Evolutionary conservation across 352 stramenopile genomes (phyloP).

Genomic region (Vaucheria bursata): DNA sequence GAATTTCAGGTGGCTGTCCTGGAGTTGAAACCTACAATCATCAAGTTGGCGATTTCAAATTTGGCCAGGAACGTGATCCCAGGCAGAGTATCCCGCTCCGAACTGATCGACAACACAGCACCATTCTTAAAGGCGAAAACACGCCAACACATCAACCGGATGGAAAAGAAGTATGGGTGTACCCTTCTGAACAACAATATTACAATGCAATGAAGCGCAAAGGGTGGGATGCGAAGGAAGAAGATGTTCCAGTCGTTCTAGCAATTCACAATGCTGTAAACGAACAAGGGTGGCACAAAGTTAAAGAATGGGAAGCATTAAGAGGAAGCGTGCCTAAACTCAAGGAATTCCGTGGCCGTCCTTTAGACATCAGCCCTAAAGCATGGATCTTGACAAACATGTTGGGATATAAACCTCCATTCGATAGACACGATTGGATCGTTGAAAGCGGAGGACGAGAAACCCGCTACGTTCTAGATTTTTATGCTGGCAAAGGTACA

Average conservation of each 20-base stretch:
- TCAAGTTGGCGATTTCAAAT: constrained; percentile 32
- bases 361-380: constrained; percentile 86
- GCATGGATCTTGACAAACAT: constrained; percentile 69
- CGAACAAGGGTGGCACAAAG: constrained; percentile 84
- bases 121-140: constrained; percentile 55
- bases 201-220: constrained; percentile 95
- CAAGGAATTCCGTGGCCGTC: constrained; percentile 84
- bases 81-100: constrained; percentile 34
- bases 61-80: constrained; percentile 23
- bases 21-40: constrained; percentile 22
- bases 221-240: constrained; percentile 73
- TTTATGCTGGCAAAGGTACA: constrained; percentile 66
- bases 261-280: constrained; percentile 95
- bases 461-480: constrained; percentile 96
- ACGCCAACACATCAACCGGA: constrained; percentile 46
- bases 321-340: constrained; percentile 65
- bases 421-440: constrained; percentile 69
- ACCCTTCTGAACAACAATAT: constrained; percentile 93
- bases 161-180: constrained; percentile 73
- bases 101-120: constrained; percentile 51
- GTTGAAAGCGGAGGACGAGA: constrained; percentile 53
- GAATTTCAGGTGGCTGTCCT: neutral
- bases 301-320: constrained; percentile 76
- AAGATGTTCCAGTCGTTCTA: constrained; percentile 89
- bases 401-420: constrained; percentile 62